These are phyloP conservation scores for Cicer judaicum DNA, from an alignment of 306 rosid species.

Conservation along the genomic window DNA sequence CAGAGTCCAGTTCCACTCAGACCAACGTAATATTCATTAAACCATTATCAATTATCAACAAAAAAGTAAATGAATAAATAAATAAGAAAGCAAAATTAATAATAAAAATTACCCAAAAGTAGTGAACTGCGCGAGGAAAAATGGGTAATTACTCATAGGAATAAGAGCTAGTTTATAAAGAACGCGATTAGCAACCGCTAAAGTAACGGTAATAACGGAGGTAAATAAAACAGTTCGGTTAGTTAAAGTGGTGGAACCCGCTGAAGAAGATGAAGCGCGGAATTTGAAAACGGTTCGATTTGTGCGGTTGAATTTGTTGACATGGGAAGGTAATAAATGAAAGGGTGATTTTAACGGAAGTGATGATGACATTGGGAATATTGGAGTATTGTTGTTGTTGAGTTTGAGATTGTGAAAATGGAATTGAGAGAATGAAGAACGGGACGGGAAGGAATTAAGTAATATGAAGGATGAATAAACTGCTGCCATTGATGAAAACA, in stretches of 20 bases:
- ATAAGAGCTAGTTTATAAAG: constrained; percentile 89
- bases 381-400: constrained; percentile 22
- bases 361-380: constrained; percentile 28
- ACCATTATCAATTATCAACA: neutral
- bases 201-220: constrained; percentile 53
- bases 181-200: constrained; percentile 82
- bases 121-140: constrained; percentile 82
- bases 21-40: too few species aligned
- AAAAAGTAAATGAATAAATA: neutral
- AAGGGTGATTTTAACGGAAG: constrained; percentile 40
- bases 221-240: constrained; percentile 34
- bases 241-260: neutral
- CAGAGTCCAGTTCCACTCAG: too few species aligned
- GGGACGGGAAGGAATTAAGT: neutral
- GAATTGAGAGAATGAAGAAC: constrained; percentile 16
- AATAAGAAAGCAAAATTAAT: neutral
- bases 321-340: constrained; percentile 24
- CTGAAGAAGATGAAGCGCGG: constrained; percentile 49
- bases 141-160: constrained; percentile 79
- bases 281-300: constrained; percentile 36
- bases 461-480: neutral
- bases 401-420: neutral
- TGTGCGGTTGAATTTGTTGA: constrained; percentile 33
- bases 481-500: constrained; percentile 35
- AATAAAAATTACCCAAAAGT: constrained; percentile 66